Evolutionary conservation across 805 yeast species (phyloP), one percentile per base, ranked within the genome.

Genomic region (Myxozyma neglecta): DNA sequence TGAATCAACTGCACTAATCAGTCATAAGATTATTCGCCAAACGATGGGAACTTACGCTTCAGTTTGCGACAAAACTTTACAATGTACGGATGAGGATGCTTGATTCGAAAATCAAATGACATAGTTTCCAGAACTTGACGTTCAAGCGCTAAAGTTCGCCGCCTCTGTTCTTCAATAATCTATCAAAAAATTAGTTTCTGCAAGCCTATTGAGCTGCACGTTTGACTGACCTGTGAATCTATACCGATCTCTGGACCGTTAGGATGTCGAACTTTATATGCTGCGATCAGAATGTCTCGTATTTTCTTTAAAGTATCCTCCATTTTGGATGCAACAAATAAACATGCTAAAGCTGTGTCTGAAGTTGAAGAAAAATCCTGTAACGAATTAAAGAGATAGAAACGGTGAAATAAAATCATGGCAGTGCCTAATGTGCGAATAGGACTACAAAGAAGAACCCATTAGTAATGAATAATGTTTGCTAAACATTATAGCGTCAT

Each of bases 281-380:
- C 82, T 14, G 80, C 83, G 2, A 74, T 72, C 49, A 86, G 80
- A 10, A 89, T 80, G 50, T 87, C 89, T 59, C 83, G 78, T 6
- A 87, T 72, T 68, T 87, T 88, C 72, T 89, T 89, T 52, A 89
- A 84, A 47, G 91, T 89, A 70, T 90, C 96, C 68, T 88, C 92
- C 67, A 85, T 83, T 72, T 90, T 90, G 45, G 85, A 76, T 2
- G 96, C 86, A 11, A 89, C 76, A 65, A 87, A 84, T 18, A 90
- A 72, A 58, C 89, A 80, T 7, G 93, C 80, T 14, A 85, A 74
- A 0, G 90, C 90, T n/a, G 89, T 82, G 52, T 86, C 85, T 39
- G 55, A 35, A 9, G 55, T 56, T 18, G 54, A 48, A 5, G 64
- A 53, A 39, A 65, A 67, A 16, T 66, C 64, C 18, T 53, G 59